These are phyloP conservation scores for Centaurea solstitialis DNA, from an alignment of 129 eudicot genomes.

Conservation along the genomic window DNA sequence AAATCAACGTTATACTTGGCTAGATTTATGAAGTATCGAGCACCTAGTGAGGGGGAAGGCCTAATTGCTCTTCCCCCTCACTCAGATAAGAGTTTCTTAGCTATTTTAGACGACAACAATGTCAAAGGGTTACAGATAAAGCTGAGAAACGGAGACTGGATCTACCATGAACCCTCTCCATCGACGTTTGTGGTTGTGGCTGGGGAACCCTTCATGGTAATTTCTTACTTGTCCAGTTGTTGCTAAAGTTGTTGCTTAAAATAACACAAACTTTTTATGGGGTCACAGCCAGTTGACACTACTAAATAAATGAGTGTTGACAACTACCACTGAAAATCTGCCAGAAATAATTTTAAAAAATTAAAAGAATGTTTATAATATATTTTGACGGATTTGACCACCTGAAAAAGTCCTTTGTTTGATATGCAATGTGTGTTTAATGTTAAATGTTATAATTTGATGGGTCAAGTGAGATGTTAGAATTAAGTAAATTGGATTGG, in stretches of 20 bases:
- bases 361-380: too few species aligned
- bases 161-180: slow-evolving; percentile 31
- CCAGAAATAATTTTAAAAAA: too few species aligned
- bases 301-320: too few species aligned
- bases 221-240: background rate
- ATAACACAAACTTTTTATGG: too few species aligned
- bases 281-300: too few species aligned
- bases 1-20: slow-evolving; percentile 10
- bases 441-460: too few species aligned
- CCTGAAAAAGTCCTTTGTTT: too few species aligned
- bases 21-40: slow-evolving; percentile 30
- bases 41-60: slow-evolving; percentile 6
- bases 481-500: too few species aligned
- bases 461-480: too few species aligned
- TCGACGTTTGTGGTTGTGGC: slow-evolving; percentile 29
- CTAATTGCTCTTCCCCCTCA: slow-evolving; percentile 28
- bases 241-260: background rate
- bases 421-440: too few species aligned
- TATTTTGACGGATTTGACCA: too few species aligned
- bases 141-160: slow-evolving; percentile 43
- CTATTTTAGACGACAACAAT: slow-evolving; percentile 28
- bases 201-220: slow-evolving; percentile 42
- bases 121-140: slow-evolving; percentile 36
- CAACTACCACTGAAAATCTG: too few species aligned
- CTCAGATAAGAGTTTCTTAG: slow-evolving; percentile 32